Conservation (phyloP, 2,329 filamentous ascomycete genomes). For the Colletotrichum liriopes region DNA sequence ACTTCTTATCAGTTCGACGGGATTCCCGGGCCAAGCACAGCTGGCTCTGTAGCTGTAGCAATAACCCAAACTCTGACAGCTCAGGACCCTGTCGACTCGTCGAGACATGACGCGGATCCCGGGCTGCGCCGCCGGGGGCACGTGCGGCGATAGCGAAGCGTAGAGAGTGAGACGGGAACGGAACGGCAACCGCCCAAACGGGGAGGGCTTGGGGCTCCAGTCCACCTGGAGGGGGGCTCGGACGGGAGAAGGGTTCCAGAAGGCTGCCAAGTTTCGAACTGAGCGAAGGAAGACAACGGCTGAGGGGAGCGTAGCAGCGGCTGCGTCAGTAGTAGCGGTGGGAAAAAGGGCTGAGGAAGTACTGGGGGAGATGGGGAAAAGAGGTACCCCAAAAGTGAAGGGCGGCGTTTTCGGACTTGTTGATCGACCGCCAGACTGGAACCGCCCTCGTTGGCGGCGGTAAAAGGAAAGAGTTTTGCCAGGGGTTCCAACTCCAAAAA, state of each 20-base stretch:
- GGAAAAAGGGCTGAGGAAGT: slow-evolving; percentile 18
- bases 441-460: slow-evolving; percentile 5
- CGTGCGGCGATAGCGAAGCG: slow-evolving; percentile 14
- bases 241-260: slow-evolving; percentile 39
- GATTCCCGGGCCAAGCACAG: slow-evolving; percentile 16
- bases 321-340: not conserved
- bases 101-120: slow-evolving; percentile 27
- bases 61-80: slow-evolving; percentile 24
- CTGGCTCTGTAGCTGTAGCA: slow-evolving; percentile 5
- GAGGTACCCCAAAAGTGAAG: slow-evolving; percentile 6
- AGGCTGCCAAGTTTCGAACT: slow-evolving; percentile 1
- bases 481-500: slow-evolving; percentile 14
- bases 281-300: slow-evolving; percentile 1
- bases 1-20: slow-evolving; percentile 19
- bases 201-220: not conserved
- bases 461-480: not conserved
- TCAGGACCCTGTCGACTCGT: slow-evolving; percentile 28
- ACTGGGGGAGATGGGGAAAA: not conserved
- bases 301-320: not conserved
- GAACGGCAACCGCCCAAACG: not conserved
- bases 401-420: slow-evolving; percentile 36
- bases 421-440: slow-evolving; percentile 26
- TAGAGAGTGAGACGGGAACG: not conserved
- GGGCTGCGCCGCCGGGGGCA: not conserved
- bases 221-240: not conserved